Evolutionary conservation across 1,284 basidiomycete genomes (phyloP).

Genomic region (Cryptococcus sp.): DNA sequence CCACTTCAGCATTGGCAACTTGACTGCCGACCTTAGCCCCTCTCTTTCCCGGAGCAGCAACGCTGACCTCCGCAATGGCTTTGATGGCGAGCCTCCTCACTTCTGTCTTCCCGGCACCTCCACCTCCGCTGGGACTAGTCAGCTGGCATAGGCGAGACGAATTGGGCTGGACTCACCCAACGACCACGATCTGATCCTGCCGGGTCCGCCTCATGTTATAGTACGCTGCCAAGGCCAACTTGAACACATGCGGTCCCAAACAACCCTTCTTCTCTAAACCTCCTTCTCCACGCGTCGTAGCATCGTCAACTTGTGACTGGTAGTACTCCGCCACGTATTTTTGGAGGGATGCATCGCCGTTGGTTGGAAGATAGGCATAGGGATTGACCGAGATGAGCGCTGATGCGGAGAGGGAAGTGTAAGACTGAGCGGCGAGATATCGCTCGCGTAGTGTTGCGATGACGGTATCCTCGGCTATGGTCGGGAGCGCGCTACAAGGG

Average conservation of each 20-base stretch:
- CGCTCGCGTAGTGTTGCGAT: constrained; percentile 76
- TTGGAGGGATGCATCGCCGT: constrained; percentile 76
- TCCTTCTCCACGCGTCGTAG: constrained; percentile 25
- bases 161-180: constrained; percentile 64
- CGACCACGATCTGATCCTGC: constrained; percentile 86
- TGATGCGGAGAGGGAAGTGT: constrained; percentile 72
- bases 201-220: constrained; percentile 94
- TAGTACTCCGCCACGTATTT: constrained; percentile 79
- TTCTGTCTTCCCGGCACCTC: constrained; percentile 91
- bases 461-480: constrained; percentile 52
- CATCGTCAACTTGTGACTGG: constrained; percentile 57
- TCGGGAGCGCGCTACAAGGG: constrained; percentile 32
- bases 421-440: constrained; percentile 79
- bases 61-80: constrained; percentile 81
- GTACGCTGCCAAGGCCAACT: constrained; percentile 85
- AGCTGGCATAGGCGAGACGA: background rate
- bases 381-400: constrained; percentile 82
- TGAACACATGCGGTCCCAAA: constrained; percentile 81
- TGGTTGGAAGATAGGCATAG: constrained; percentile 77
- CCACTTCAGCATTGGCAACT: constrained; percentile 79
- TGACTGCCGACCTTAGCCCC: constrained; percentile 81
- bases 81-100: constrained; percentile 86
- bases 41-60: constrained; percentile 88
- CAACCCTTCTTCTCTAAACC: constrained; percentile 28
- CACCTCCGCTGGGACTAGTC: constrained; percentile 70